These are phyloP conservation scores for Diospyros kaki DNA, from an alignment of 148 eudicot species.

Conservation along the genomic window DNA sequence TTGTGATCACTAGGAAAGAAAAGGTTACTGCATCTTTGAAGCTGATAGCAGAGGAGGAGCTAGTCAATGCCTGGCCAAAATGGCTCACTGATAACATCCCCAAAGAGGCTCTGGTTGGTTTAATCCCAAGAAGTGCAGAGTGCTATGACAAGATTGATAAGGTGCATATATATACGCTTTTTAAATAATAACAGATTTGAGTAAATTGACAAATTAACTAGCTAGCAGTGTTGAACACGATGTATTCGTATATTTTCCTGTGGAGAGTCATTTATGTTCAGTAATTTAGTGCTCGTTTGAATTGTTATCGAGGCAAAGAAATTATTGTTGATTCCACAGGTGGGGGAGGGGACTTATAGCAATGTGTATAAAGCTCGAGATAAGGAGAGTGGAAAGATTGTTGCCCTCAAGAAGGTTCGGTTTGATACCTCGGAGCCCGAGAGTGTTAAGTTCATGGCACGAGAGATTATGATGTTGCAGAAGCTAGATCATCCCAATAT, in stretches of 20 bases:
- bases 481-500: slow-evolving; percentile 45
- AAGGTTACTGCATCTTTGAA: slow-evolving; percentile 1
- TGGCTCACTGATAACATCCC: slow-evolving; percentile 50
- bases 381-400: slow-evolving; percentile 33
- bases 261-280: too few relatives aligned
- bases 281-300: not conserved
- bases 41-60: slow-evolving; percentile 21
- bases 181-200: too few relatives aligned
- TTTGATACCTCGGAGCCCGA: slow-evolving; percentile 49
- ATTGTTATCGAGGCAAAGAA: not conserved
- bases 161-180: slow-evolving; percentile 10
- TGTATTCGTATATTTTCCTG: too few relatives aligned
- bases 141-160: slow-evolving; percentile 43
- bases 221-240: too few relatives aligned
- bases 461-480: slow-evolving; percentile 41
- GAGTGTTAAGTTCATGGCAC: slow-evolving; percentile 46
- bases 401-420: slow-evolving; percentile 43
- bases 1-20: not conserved
- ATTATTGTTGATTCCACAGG: slow-evolving; percentile 14
- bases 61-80: slow-evolving; percentile 50
- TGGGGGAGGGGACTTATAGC: slow-evolving; percentile 46
- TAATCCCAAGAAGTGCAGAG: slow-evolving; percentile 43
- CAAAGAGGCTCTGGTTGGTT: slow-evolving; percentile 27
- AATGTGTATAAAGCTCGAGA: slow-evolving; percentile 52
- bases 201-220: too few relatives aligned